phyloP scores from a whole-genome alignment of 495 filamentous ascomycete genomes.

The Geopyxis carbonaria region DNA sequence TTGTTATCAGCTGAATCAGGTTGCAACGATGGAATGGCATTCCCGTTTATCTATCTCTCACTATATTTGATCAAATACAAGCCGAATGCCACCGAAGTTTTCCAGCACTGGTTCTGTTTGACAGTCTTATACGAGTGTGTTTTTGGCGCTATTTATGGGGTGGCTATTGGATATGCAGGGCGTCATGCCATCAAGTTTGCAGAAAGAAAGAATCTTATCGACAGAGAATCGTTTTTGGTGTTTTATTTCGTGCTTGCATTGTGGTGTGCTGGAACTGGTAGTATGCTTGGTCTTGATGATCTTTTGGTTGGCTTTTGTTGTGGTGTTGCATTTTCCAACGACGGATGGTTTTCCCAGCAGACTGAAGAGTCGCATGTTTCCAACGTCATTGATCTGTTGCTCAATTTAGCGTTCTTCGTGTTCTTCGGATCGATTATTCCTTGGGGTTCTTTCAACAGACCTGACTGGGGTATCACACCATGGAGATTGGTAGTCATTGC shows the following conservation, averaged over 20 bases:
- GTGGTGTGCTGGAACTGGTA: constrained; percentile 90
- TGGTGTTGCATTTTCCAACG: constrained; percentile 95
- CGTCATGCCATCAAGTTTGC: constrained; percentile 82
- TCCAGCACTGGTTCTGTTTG: constrained; percentile 74
- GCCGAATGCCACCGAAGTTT: constrained; percentile 46
- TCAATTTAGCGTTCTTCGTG: constrained; percentile 97
- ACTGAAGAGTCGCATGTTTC: constrained; percentile 97
- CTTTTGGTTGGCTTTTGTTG: constrained; percentile 90
- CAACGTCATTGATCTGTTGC: constrained; percentile 93
- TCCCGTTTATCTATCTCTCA: constrained; percentile 90
- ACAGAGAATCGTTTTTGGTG: constrained; percentile 90
- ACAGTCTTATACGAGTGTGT: constrained; percentile 94
- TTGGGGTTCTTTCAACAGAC: constrained; percentile 70
- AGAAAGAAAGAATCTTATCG: constrained; percentile 71
- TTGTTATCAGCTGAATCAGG: constrained; percentile 91
- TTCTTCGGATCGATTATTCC: constrained; percentile 95
- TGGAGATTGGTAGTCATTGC: constrained; percentile 85
- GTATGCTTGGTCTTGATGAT: constrained; percentile 83
- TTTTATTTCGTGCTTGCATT: constrained; percentile 97
- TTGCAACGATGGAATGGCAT: constrained; percentile 99
- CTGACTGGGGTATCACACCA: constrained; percentile 50
- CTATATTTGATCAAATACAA: constrained; percentile 75
- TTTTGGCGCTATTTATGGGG: constrained; percentile 79
- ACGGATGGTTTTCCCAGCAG: constrained; percentile 97
- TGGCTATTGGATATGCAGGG: constrained; percentile 70